Conservation (phyloP, 148 eudicot species). For the Oxyria digyna region DNA sequence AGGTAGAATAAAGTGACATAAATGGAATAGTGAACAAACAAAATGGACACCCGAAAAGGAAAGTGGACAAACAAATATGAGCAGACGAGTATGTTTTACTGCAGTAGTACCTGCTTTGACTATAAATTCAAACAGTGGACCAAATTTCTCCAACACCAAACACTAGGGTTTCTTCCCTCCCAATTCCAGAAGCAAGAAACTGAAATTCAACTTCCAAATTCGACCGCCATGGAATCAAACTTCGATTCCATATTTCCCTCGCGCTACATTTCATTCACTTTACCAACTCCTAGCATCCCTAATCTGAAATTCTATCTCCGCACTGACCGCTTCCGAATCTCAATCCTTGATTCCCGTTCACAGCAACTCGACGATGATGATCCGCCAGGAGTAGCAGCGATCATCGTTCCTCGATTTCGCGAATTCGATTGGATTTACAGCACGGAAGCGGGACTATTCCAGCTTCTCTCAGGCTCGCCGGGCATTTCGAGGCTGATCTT, state of each 20-base stretch:
- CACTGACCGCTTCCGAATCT: constrained; percentile 37
- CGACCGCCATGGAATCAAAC: constrained; percentile 22
- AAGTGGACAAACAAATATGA: too few species aligned
- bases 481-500: constrained; percentile 61
- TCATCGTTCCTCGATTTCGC: constrained; percentile 58
- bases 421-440: constrained; percentile 79
- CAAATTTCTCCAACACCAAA: background rate
- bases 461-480: constrained; percentile 33
- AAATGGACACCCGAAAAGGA: too few species aligned
- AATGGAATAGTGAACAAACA: too few species aligned
- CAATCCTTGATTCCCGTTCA: constrained; percentile 74
- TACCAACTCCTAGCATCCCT: constrained; percentile 28
- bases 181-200: background rate
- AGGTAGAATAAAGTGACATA: too few species aligned
- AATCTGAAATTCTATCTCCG: constrained; percentile 13
- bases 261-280: constrained; percentile 57
- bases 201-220: background rate
- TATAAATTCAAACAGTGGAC: background rate
- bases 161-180: background rate
- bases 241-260: constrained; percentile 41
- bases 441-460: constrained; percentile 66
- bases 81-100: too few species aligned
- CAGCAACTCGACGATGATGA: constrained; percentile 8
- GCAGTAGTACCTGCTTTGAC: too few species aligned
- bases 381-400: constrained; percentile 39